Percentiles rank a stretch among this genome's conserved stretches.
phyloP scores from a whole-genome alignment of 768 basidiomycete genomes.

The Termitomyces sp. region DNA sequence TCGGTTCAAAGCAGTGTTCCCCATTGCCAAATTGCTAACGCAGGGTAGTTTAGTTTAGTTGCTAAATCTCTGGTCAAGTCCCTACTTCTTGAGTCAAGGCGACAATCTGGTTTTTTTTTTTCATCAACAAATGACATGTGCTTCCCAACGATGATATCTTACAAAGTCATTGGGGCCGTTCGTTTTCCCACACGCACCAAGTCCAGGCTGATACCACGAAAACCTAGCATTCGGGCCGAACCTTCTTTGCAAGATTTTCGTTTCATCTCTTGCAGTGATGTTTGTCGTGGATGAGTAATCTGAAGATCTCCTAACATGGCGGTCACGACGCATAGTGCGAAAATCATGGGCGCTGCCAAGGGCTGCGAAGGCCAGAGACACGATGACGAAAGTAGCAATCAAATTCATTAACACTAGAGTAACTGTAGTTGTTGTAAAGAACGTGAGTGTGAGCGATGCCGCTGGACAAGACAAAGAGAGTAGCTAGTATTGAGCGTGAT shows the following conservation, averaged over 20 bases:
- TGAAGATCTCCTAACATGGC: not conserved
- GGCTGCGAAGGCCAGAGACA: not conserved
- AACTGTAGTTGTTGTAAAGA: not conserved
- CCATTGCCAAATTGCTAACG: not conserved
- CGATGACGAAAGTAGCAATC: not conserved
- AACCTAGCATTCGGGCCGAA: not conserved
- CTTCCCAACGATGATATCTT: not conserved
- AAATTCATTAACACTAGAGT: not conserved
- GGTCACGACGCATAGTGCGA: not conserved
- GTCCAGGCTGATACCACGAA: not conserved
- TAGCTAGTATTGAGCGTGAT: not conserved
- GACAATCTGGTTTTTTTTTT: not conserved
- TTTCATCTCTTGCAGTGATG: not conserved
- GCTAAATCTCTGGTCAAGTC: not conserved
- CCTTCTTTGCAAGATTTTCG: not conserved
- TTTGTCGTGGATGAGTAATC: not conserved
- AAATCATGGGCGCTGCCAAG: not conserved
- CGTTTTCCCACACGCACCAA: not conserved
- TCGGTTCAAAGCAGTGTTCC: slow-evolving; percentile 40
- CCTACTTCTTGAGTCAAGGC: not conserved
- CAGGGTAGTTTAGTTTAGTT: not conserved
- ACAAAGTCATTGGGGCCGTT: not conserved
- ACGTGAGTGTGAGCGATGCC: not conserved
- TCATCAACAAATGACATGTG: not conserved
- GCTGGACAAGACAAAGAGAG: not conserved